These are phyloP conservation scores for Russula sp. DNA, from an alignment of 768 basidiomycete species.

Conservation along the genomic window DNA sequence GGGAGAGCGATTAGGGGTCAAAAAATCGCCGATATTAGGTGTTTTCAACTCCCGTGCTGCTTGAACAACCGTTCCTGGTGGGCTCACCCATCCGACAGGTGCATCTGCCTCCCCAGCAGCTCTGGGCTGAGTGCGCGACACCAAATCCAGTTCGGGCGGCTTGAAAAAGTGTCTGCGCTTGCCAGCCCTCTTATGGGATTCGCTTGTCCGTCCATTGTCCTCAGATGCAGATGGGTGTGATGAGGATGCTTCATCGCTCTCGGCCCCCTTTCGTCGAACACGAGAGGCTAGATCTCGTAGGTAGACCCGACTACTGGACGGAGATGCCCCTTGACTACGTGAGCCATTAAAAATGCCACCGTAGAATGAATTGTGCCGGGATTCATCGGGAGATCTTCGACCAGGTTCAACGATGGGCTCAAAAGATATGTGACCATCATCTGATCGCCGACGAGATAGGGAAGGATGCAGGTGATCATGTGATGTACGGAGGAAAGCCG, in stretches of 20 bases:
- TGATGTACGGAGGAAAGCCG: constrained; percentile 14
- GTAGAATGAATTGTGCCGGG: constrained; percentile 28
- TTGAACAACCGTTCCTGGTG: background rate
- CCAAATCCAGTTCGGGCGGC: constrained; percentile 13
- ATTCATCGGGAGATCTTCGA: constrained; percentile 39
- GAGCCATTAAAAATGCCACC: constrained; percentile 35
- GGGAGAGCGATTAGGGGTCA: background rate
- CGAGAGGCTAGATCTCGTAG: constrained; percentile 33
- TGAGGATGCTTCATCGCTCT: constrained; percentile 43
- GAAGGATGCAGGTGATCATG: constrained; percentile 15
- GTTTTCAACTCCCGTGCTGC: background rate
- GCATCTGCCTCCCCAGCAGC: background rate
- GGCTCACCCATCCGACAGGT: background rate
- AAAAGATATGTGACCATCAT: constrained; percentile 49
- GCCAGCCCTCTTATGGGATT: constrained; percentile 5
- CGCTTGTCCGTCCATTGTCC: constrained; percentile 12
- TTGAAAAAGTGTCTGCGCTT: constrained; percentile 15
- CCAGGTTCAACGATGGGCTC: constrained; percentile 46
- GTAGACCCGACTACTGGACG: constrained; percentile 38
- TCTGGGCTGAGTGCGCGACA: constrained; percentile 5
- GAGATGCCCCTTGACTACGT: constrained; percentile 33
- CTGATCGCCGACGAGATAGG: constrained; percentile 28
- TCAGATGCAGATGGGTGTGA: constrained; percentile 28
- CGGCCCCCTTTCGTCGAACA: constrained; percentile 27
- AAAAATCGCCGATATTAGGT: background rate